Evolutionary conservation across 805 yeast genomes (phyloP).

Genomic region (Metschnikowia hibisci): DNA sequence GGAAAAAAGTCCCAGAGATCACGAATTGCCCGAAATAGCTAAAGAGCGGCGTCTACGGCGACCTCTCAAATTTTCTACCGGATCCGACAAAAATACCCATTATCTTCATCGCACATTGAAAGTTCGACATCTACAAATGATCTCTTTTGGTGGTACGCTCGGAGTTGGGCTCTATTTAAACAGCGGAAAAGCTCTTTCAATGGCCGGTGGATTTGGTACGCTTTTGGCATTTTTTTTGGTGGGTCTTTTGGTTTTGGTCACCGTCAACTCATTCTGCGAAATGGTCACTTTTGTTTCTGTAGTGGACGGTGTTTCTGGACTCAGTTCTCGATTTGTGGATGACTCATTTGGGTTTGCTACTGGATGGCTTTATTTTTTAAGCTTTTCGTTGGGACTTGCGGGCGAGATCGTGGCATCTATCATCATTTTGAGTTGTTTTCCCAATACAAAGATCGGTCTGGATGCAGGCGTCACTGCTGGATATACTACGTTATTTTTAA

Average conservation of each 20-base stretch:
- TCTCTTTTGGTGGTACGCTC: conserved; percentile 72
- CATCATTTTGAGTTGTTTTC: conserved; percentile 68
- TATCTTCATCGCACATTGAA: conserved; percentile 54
- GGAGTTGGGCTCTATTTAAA: conserved; percentile 73
- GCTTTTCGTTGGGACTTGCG: conserved; percentile 69
- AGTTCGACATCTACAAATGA: conserved; percentile 70
- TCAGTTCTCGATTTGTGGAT: conserved; percentile 70
- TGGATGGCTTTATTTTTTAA: conserved; percentile 71
- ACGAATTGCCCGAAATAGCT: too few relatives aligned
- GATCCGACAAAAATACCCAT: conserved; percentile 1
- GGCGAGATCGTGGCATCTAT: conserved; percentile 80
- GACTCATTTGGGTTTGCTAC: conserved; percentile 74
- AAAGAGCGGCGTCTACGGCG: not conserved
- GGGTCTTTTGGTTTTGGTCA: conserved; percentile 62
- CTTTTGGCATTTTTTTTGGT: conserved; percentile 61
- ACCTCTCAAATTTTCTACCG: not conserved
- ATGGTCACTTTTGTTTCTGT: conserved; percentile 76
- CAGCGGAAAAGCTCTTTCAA: conserved; percentile 67
- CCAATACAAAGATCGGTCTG: conserved; percentile 48
- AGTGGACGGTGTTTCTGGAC: conserved; percentile 75
- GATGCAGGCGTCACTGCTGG: conserved; percentile 45
- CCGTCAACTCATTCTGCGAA: conserved; percentile 74
- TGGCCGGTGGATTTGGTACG: conserved; percentile 77
- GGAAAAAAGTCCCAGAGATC: not conserved
- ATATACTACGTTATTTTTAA: conserved; percentile 58